Conservation (phyloP, 2,329 filamentous ascomycete species). For the Aspergillus glaucus region DNA sequence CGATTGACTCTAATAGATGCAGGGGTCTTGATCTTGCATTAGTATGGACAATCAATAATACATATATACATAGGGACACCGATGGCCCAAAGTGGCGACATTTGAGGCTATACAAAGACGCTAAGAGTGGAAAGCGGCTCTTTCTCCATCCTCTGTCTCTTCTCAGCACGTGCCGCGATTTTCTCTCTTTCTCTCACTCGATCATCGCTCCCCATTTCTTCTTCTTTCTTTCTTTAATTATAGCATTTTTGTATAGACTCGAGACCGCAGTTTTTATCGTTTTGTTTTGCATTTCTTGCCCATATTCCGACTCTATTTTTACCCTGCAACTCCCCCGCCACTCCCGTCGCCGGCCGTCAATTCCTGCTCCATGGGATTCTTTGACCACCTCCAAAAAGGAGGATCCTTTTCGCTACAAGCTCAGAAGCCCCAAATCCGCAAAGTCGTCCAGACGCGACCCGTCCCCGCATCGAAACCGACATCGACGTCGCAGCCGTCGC, state of each 20-base stretch:
- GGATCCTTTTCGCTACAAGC: constrained; percentile 36
- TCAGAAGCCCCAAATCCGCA: constrained; percentile 38
- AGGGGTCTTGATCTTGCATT: no score
- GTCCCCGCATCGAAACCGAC: constrained; percentile 22
- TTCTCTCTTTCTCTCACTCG: constrained; percentile 3
- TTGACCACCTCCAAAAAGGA: constrained; percentile 41
- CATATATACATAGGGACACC: no score
- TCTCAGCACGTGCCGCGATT: not conserved
- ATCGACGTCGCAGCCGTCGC: constrained; percentile 21
- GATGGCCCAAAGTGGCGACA: constrained; percentile 1
- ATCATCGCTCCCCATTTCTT: not conserved
- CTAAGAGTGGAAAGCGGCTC: not conserved
- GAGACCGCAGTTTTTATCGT: not conserved
- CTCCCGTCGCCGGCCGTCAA: not conserved
- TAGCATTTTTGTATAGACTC: not conserved
- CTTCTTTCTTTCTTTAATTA: constrained; percentile 2
- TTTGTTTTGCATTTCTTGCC: constrained; percentile 4
- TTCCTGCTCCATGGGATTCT: constrained; percentile 34
- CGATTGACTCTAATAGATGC: not conserved
- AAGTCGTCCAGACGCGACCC: constrained; percentile 34
- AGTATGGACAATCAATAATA: no score
- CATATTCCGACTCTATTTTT: constrained; percentile 10
- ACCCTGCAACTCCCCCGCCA: constrained; percentile 5
- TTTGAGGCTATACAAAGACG: not conserved
- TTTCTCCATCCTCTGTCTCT: not conserved